Conservation (phyloP, 176 grass and related monocot genomes). For the Saccharum spontaneum region DNA sequence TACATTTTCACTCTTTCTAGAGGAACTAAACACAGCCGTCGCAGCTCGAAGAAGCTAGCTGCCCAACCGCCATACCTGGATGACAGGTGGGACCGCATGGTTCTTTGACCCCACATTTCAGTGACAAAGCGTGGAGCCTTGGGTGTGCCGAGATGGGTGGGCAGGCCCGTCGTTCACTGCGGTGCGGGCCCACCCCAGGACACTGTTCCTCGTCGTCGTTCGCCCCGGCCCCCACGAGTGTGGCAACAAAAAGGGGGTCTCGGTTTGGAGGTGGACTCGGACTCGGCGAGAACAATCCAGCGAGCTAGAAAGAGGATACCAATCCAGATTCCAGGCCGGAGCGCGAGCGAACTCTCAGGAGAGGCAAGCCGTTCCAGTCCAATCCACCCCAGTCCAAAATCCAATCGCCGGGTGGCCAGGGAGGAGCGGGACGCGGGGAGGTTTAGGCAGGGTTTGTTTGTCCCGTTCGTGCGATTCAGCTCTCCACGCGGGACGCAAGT, state of each 20-base stretch:
- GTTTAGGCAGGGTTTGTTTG: conserved; percentile 27
- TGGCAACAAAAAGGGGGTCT: not conserved
- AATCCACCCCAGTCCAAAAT: not conserved
- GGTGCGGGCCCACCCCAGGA: not conserved
- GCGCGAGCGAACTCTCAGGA: not conserved
- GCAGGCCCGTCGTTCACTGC: not conserved
- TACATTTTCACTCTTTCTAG: no score
- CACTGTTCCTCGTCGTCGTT: conserved; percentile 31
- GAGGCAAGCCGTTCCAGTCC: not conserved
- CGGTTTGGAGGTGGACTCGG: not conserved
- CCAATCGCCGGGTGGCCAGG: not conserved
- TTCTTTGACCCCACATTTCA: not conserved
- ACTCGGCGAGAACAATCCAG: conserved; percentile 15
- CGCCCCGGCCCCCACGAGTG: not conserved
- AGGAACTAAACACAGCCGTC: no score
- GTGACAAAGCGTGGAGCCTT: rapidly evolving
- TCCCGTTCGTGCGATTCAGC: not conserved
- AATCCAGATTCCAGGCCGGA: conserved; percentile 12
- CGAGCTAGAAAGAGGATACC: conserved; percentile 3
- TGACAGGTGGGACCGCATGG: not conserved
- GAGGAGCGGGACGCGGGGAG: not conserved
- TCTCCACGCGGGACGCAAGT: not conserved
- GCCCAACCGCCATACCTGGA: rapidly evolving
- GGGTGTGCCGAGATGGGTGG: not conserved
- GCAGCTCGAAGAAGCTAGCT: no score